phyloP scores from a whole-genome alignment of 768 basidiomycete genomes.

The Leucocoprinus sp. region DNA sequence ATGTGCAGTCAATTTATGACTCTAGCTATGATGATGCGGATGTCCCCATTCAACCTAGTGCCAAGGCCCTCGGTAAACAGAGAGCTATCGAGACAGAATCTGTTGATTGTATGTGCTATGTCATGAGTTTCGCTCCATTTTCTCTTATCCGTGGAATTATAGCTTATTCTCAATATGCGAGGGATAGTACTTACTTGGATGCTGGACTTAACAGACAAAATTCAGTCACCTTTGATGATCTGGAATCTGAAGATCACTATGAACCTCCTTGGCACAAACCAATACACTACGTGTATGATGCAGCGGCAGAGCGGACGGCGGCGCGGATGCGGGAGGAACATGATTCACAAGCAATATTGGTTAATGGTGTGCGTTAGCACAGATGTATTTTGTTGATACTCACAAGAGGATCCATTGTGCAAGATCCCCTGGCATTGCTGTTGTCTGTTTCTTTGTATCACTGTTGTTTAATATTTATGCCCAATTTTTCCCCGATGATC shows the following conservation, averaged over 20 bases:
- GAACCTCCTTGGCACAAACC: constrained; percentile 34
- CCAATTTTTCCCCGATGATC: too few relatives aligned
- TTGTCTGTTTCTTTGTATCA: too few relatives aligned
- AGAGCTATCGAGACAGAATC: constrained; percentile 42
- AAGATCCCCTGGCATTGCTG: too few relatives aligned
- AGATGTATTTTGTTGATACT: too few relatives aligned
- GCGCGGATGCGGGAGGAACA: constrained; percentile 45
- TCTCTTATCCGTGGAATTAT: not conserved
- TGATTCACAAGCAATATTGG: constrained; percentile 6
- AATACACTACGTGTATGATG: constrained; percentile 83
- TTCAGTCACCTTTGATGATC: constrained; percentile 9
- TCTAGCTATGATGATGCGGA: constrained; percentile 15
- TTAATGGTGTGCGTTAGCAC: constrained; percentile 14
- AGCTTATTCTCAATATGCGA: constrained; percentile 5
- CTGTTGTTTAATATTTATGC: too few relatives aligned
- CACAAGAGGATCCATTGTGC: too few relatives aligned
- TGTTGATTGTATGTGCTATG: constrained; percentile 33
- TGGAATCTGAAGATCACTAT: constrained; percentile 16
- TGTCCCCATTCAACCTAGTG: constrained; percentile 59
- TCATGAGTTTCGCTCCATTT: not conserved
- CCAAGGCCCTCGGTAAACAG: constrained; percentile 85
- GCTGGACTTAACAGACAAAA: not conserved
- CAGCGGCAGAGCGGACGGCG: constrained; percentile 73
- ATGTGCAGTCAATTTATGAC: not conserved
- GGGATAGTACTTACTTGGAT: not conserved